These are phyloP conservation scores for Monosporascus sp. DNA, from an alignment of 2,329 filamentous ascomycete species.

Conservation along the genomic window DNA sequence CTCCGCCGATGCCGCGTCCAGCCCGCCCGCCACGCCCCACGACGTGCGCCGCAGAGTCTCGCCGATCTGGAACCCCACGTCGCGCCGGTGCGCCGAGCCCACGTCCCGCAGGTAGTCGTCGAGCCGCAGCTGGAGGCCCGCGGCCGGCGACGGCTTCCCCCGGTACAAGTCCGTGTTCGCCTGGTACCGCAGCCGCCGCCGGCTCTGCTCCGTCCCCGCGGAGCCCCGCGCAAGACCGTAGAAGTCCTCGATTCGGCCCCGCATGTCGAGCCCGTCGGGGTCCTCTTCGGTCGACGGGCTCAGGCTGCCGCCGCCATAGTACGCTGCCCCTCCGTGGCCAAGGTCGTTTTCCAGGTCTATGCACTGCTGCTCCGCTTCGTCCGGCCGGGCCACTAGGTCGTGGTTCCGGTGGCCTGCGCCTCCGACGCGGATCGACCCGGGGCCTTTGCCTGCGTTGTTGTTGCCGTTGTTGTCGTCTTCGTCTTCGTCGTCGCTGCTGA, in stretches of 20 bases:
- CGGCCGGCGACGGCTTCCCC: background rate
- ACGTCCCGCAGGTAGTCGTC: constrained; percentile 3
- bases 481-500: background rate
- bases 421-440: background rate
- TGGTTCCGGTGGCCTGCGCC: background rate
- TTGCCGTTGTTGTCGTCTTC: background rate
- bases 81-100: background rate
- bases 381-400: background rate
- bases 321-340: too few relatives aligned
- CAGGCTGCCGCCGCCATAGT: too few relatives aligned
- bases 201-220: background rate
- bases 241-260: background rate
- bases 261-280: background rate
- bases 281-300: too few relatives aligned
- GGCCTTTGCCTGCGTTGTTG: background rate
- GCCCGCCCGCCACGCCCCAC: background rate
- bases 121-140: constrained; percentile 11
- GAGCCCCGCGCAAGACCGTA: background rate
- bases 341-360: too few relatives aligned
- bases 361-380: too few relatives aligned
- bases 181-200: constrained; percentile 1
- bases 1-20: constrained; percentile 5
- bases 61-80: background rate
- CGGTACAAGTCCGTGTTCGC: background rate
- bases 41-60: background rate